Conservation (phyloP, 257 asterid genomes). For the Solanum chiquidenum region DNA sequence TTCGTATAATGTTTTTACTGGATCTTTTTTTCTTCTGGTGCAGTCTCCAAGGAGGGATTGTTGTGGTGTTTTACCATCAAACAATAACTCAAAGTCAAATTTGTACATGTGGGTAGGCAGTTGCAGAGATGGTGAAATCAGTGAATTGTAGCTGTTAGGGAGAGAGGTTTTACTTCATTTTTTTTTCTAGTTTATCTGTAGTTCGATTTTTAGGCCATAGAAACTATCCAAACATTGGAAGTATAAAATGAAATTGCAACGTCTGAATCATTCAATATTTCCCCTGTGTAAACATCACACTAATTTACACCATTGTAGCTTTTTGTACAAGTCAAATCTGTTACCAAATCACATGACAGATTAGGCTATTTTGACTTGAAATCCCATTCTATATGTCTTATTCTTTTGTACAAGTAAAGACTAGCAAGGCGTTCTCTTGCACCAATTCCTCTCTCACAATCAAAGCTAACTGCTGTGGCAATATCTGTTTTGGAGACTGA, state of each 20-base stretch:
- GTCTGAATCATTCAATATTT: constrained; percentile 1
- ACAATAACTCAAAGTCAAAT: constrained; percentile 18
- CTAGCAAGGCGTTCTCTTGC: not conserved
- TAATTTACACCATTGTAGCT: constrained; percentile 7
- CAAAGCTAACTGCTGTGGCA: not conserved
- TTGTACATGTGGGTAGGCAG: constrained; percentile 67
- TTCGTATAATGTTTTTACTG: not conserved
- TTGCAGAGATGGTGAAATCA: constrained; percentile 65
- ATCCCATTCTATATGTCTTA: not conserved
- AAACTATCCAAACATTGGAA: not conserved
- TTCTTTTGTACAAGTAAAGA: not conserved
- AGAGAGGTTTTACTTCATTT: not conserved
- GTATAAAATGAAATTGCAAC: constrained; percentile 12
- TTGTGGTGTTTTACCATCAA: constrained; percentile 68
- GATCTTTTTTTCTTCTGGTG: not conserved
- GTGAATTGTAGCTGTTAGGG: constrained; percentile 26
- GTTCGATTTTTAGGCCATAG: not conserved
- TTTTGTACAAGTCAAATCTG: constrained; percentile 7
- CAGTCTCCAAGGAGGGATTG: constrained; percentile 89
- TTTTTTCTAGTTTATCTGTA: not conserved
- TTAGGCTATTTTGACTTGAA: not conserved
- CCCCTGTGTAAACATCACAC: constrained; percentile 21
- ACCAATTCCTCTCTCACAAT: not conserved
- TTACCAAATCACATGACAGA: not conserved
- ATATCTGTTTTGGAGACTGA: not conserved